These are phyloP conservation scores for Malus hybrid DNA, from an alignment of 331 rosid species.

Conservation along the genomic window DNA sequence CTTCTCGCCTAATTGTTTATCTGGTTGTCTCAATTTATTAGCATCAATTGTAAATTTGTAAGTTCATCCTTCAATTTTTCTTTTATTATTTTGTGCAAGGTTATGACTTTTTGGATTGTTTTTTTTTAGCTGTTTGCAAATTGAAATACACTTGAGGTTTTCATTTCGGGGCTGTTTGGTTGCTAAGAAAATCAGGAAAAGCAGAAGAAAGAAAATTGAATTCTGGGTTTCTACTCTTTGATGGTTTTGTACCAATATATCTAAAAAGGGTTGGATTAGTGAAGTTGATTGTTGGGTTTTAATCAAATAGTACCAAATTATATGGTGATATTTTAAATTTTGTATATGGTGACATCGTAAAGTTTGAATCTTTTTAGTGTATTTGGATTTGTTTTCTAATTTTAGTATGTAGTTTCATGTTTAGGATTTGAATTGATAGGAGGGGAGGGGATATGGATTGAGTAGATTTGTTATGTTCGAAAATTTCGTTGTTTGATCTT, in stretches of 20 bases:
- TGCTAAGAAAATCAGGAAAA: neutral
- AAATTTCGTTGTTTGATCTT: neutral
- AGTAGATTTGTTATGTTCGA: neutral
- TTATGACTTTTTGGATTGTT: constrained; percentile 8
- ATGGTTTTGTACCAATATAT: neutral
- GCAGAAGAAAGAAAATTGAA: neutral
- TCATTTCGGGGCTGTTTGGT: constrained; percentile 24
- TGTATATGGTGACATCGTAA: neutral
- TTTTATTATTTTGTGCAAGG: neutral
- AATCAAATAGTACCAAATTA: neutral
- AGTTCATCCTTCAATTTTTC: constrained; percentile 18
- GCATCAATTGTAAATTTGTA: constrained; percentile 47
- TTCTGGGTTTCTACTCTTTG: constrained; percentile 3
- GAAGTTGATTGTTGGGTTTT: neutral
- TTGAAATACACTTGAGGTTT: constrained; percentile 32
- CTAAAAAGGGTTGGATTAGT: neutral
- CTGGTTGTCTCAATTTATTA: constrained; percentile 21
- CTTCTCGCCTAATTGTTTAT: constrained; percentile 4
- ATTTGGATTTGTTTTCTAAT: neutral
- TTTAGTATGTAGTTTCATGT: neutral
- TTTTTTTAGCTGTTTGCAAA: constrained; percentile 9
- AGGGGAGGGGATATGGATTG: neutral
- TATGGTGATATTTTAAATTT: no score
- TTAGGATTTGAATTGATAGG: neutral
- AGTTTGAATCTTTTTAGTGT: constrained; percentile 4